These are phyloP conservation scores for Zygosaccharomyces kombuchaensis DNA, from an alignment of 805 yeast genomes.

Conservation along the genomic window DNA sequence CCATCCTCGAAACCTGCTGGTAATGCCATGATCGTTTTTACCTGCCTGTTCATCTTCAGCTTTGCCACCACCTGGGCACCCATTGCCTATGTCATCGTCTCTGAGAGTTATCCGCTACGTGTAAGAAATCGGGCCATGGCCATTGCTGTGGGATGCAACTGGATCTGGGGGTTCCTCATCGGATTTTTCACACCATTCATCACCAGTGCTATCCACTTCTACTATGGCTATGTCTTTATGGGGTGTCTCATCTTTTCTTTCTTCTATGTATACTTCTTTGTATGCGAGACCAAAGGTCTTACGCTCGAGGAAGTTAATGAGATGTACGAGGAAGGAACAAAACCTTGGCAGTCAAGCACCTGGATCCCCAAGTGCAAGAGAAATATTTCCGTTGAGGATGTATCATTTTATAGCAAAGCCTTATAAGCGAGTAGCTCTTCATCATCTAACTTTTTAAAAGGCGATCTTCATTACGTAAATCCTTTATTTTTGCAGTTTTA, in stretches of 20 bases:
- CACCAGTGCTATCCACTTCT: slow-evolving; percentile 57
- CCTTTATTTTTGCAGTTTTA: not conserved
- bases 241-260: slow-evolving; percentile 53
- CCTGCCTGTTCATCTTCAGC: slow-evolving; percentile 66
- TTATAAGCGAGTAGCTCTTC: not conserved
- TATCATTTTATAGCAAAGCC: slow-evolving; percentile 15
- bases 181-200: slow-evolving; percentile 71
- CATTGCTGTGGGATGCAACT: slow-evolving; percentile 58
- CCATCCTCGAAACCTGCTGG: slow-evolving; percentile 53
- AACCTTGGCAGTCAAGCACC: slow-evolving; percentile 42
- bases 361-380: slow-evolving; percentile 42
- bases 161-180: slow-evolving; percentile 65
- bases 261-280: slow-evolving; percentile 63
- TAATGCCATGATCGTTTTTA: slow-evolving; percentile 64
- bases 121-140: slow-evolving; percentile 56
- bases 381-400: slow-evolving; percentile 6
- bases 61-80: slow-evolving; percentile 80
- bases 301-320: slow-evolving; percentile 77
- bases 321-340: slow-evolving; percentile 41
- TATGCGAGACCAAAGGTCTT: slow-evolving; percentile 75
- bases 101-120: slow-evolving; percentile 70
- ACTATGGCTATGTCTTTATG: slow-evolving; percentile 58
- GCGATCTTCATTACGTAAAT: not conserved
- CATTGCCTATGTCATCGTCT: slow-evolving; percentile 56
- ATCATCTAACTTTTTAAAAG: not conserved